These are phyloP conservation scores for Beta vulgaris DNA, from an alignment of 148 eudicot genomes.

Conservation along the genomic window DNA sequence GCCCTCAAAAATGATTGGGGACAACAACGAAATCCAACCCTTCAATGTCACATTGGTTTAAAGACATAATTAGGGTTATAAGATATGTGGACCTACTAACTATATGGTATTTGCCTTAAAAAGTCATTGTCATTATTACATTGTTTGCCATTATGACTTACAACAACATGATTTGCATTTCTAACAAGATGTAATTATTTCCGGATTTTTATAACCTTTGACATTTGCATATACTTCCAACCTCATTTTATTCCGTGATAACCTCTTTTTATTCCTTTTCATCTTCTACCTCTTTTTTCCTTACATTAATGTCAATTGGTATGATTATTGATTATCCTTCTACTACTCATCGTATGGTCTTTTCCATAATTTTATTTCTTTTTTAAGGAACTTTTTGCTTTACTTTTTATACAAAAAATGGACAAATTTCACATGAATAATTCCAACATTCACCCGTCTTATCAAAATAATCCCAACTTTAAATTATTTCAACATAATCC, in stretches of 20 bases:
- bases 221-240: constrained; percentile 26
- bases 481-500: too few relatives aligned
- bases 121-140: constrained; percentile 41
- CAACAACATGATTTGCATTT: constrained; percentile 23
- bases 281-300: not conserved
- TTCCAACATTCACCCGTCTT: too few relatives aligned
- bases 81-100: constrained; percentile 25
- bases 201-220: constrained; percentile 22
- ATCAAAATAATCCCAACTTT: too few relatives aligned
- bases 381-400: not conserved
- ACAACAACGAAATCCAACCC: constrained; percentile 27
- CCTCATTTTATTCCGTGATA: constrained; percentile 31
- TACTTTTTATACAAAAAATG: too few relatives aligned
- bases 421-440: too few relatives aligned
- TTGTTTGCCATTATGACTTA: constrained; percentile 45
- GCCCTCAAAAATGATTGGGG: constrained; percentile 28
- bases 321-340: constrained; percentile 3
- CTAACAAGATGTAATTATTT: constrained; percentile 15
- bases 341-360: not conserved
- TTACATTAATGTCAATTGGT: not conserved
- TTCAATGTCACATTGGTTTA: constrained; percentile 29
- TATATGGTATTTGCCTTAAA: constrained; percentile 15
- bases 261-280: not conserved
- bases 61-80: constrained; percentile 30
- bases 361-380: not conserved